Conservation (phyloP, 306 rosid genomes). For the Cucurbita maxima region DNA sequence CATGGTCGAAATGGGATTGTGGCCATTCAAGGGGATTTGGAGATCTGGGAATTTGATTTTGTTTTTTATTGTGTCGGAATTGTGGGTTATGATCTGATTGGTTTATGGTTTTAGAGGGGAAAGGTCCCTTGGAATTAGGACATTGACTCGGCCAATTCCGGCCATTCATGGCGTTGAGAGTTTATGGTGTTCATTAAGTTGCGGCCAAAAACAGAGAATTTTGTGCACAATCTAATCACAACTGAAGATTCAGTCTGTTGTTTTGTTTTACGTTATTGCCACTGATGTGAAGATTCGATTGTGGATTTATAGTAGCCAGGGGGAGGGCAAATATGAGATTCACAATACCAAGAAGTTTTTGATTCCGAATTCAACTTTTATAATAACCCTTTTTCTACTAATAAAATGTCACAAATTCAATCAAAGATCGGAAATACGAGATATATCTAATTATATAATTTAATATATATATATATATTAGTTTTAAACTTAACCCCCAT, state of each 20-base stretch:
- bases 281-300: no score
- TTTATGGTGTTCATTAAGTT: background rate
- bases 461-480: no score
- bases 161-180: background rate
- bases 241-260: no score
- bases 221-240: background rate
- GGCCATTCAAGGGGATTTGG: constrained; percentile 1
- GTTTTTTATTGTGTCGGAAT: background rate
- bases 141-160: background rate
- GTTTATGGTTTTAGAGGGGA: background rate
- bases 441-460: no score
- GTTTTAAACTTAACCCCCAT: no score
- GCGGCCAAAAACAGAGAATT: background rate
- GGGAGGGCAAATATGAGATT: no score
- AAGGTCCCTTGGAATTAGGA: background rate
- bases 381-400: no score
- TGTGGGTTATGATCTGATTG: background rate
- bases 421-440: no score
- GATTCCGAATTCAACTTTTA: background rate
- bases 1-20: background rate
- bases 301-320: no score
- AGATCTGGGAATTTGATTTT: background rate
- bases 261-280: no score
- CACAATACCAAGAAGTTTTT: no score
- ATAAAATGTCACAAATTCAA: no score